Evolutionary conservation across 208 protist genomes (phyloP).

Genomic region (Herpetomonas samuelpessoai): DNA sequence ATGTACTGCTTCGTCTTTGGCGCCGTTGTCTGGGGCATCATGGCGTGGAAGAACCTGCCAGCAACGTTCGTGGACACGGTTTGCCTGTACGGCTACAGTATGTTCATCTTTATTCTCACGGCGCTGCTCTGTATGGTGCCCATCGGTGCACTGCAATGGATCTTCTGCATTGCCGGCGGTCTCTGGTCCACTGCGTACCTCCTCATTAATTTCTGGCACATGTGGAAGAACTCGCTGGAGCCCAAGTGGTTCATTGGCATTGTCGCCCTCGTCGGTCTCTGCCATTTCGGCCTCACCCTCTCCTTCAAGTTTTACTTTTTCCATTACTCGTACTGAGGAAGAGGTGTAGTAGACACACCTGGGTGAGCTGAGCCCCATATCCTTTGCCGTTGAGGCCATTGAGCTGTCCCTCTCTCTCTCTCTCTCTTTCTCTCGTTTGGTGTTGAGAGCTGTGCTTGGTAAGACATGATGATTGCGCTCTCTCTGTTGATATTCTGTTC

Average conservation of each 20-base stretch:
- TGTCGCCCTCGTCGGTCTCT: slow-evolving; percentile 42
- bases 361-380: neutral
- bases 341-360: slow-evolving; percentile 1
- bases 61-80: slow-evolving; percentile 68
- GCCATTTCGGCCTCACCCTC: slow-evolving; percentile 71
- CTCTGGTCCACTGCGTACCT: slow-evolving; percentile 71
- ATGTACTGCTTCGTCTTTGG: slow-evolving; percentile 83
- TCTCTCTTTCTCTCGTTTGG: no score
- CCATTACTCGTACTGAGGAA: slow-evolving; percentile 53
- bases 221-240: slow-evolving; percentile 71
- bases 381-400: no score
- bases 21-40: slow-evolving; percentile 71
- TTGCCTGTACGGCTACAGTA: slow-evolving; percentile 89
- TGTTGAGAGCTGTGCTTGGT: no score
- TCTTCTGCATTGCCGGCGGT: slow-evolving; percentile 62
- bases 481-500: no score
- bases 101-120: slow-evolving; percentile 81
- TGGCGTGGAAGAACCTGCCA: slow-evolving; percentile 83
- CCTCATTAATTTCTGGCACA: slow-evolving; percentile 78
- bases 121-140: slow-evolving; percentile 79
- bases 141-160: slow-evolving; percentile 61
- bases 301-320: slow-evolving; percentile 92
- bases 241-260: slow-evolving; percentile 67
- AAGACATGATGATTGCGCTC: no score
- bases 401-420: no score